These are phyloP conservation scores for Funneliformis mosseae DNA, from an alignment of 192 early-diverging fungal species.

Conservation along the genomic window DNA sequence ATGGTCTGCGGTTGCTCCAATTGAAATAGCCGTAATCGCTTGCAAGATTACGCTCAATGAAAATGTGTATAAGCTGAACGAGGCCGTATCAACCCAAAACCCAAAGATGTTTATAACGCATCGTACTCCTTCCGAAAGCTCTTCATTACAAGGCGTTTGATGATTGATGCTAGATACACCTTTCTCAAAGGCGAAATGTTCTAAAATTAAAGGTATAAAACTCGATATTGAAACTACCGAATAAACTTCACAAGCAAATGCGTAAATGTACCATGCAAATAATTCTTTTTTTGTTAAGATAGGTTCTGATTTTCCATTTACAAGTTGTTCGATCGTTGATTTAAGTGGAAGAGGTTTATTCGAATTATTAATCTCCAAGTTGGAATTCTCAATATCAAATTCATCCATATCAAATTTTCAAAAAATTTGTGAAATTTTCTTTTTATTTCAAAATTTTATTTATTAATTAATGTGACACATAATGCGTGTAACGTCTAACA, in stretches of 20 bases:
- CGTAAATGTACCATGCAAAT: conserved; percentile 39
- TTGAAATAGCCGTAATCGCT: conserved; percentile 45
- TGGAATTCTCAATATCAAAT: background rate
- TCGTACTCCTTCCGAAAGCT: conserved; percentile 30
- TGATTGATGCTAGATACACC: conserved; percentile 41
- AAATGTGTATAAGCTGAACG: conserved; percentile 47
- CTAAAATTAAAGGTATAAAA: conserved; percentile 47
- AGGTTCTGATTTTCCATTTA: background rate
- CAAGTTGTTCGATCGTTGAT: background rate
- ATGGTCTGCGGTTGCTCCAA: conserved; percentile 44
- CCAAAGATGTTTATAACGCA: conserved; percentile 44
- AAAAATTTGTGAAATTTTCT: background rate
- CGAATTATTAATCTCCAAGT: background rate
- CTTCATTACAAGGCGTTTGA: conserved; percentile 22
- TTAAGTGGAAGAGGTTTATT: background rate
- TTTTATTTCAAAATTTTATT: background rate
- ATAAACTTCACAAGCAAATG: conserved; percentile 49
- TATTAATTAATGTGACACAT: background rate
- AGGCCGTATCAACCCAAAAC: conserved; percentile 43
- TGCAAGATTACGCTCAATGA: conserved; percentile 46
- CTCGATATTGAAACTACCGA: conserved; percentile 44
- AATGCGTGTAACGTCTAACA: conserved; percentile 44
- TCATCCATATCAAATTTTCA: background rate
- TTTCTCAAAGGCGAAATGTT: conserved; percentile 39
- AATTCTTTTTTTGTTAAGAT: conserved; percentile 20